Evolutionary conservation across 2,329 filamentous ascomycete species (phyloP).

Genomic region (Penicillium fuscoglaucum): DNA sequence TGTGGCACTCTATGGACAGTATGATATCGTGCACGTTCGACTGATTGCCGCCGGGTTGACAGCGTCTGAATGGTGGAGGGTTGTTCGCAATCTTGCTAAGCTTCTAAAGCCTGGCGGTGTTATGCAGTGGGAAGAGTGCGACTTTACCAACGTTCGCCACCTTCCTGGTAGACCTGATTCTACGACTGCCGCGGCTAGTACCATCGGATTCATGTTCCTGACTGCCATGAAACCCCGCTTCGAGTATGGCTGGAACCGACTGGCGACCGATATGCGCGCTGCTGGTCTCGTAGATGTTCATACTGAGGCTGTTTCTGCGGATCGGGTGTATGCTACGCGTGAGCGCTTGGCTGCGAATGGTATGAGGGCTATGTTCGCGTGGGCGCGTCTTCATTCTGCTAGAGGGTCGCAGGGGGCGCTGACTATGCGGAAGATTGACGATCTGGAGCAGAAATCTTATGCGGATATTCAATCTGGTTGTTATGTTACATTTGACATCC

Average conservation of each 20-base stretch:
- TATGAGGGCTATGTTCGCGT: constrained; percentile 1
- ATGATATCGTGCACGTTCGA: constrained; percentile 28
- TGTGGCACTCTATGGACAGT: constrained; percentile 16
- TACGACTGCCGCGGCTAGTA: not conserved
- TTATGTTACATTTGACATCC: constrained; percentile 13
- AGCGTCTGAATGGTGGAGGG: not conserved
- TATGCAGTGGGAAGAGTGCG: constrained; percentile 19
- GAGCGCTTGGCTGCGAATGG: not conserved
- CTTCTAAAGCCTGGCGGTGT: constrained; percentile 17
- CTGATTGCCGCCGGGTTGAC: not conserved
- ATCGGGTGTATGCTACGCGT: constrained; percentile 2
- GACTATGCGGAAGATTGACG: not conserved
- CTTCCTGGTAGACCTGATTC: not conserved
- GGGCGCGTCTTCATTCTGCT: not conserved
- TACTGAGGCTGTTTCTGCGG: not conserved
- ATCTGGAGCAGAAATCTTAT: constrained; percentile 6
- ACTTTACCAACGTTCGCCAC: constrained; percentile 8
- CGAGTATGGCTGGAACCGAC: not conserved
- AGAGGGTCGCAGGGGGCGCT: not conserved
- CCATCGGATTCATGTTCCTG: not conserved
- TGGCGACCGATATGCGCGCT: not conserved
- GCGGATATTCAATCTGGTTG: constrained; percentile 14
- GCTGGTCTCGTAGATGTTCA: not conserved
- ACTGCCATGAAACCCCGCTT: constrained; percentile 1
- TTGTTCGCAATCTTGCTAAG: constrained; percentile 4